phyloP scores from a whole-genome alignment of 83 land plant genomes.

The Thuja plicata region DNA sequence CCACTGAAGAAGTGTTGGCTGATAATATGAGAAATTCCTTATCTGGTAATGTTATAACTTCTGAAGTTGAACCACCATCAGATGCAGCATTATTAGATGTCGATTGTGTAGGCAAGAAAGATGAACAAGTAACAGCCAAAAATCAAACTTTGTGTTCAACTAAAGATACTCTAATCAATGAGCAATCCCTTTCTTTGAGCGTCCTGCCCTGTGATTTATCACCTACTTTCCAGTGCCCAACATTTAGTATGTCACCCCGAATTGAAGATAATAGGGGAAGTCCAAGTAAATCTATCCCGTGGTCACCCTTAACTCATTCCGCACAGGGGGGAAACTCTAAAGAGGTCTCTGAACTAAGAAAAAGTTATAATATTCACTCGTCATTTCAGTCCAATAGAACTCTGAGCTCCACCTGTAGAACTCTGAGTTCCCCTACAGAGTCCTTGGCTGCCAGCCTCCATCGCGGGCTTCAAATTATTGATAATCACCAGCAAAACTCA shows the following conservation, averaged over 20 bases:
- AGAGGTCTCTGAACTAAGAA: constrained; percentile 20
- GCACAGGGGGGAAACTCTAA: constrained; percentile 22
- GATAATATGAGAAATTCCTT: background rate
- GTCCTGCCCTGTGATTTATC: constrained; percentile 25
- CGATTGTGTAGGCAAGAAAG: background rate
- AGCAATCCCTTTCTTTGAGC: constrained; percentile 19
- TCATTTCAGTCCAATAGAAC: constrained; percentile 36
- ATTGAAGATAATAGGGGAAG: constrained; percentile 46
- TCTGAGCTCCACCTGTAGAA: constrained; percentile 26
- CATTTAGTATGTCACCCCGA: constrained; percentile 47
- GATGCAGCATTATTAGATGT: background rate
- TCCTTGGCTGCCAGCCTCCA: constrained; percentile 77
- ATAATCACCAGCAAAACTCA: constrained; percentile 43
- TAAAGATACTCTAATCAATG: background rate
- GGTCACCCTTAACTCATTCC: constrained; percentile 15
- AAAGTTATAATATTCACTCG: constrained; percentile 18
- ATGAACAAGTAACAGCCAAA: constrained; percentile 7
- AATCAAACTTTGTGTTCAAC: constrained; percentile 1
- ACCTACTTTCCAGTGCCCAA: constrained; percentile 39
- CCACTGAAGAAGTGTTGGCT: background rate
- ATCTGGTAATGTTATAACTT: background rate
- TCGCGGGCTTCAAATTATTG: constrained; percentile 76
- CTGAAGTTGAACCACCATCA: background rate
- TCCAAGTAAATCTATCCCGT: constrained; percentile 27
- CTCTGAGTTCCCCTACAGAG: constrained; percentile 40